Base-by-base conservation (phyloP, 805 yeast species). In the Wickerhamomyces bovis region DNA sequence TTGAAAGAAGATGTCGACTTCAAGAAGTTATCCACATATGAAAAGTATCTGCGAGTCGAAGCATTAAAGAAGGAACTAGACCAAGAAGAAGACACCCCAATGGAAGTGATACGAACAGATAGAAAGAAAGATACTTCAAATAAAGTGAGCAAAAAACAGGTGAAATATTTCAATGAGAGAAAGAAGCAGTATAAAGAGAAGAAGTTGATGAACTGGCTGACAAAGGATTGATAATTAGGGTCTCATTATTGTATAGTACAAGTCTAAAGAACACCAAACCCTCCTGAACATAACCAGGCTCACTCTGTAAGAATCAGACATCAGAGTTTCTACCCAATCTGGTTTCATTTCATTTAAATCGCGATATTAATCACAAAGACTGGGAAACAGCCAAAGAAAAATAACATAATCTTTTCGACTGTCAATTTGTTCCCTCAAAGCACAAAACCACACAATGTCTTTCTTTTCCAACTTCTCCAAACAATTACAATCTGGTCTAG, bases 381-480 rank as follows among this genome's bases (percentile, higher is more conserved):
- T n/a, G n/a, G n/a, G n/a, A n/a, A n/a, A n/a, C n/a, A 4, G 31
- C 2, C 3, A 28, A 28, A 28, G 13, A 28, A 28, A 28, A 28
- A 28, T 28, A 28, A 28, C n/a, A 8, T n/a, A 28, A 12, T 13
- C 6, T 8, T 28, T 7, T 10, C 28, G 8, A 22, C 28, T 25
- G 28, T 9, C 8, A 28, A 13, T n/a, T n/a, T n/a, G n/a, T n/a
- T n/a, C 31, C 11, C 31, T 4, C n/a, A 13, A 3, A 13, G n/a
- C n/a, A 5, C 36, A 33, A 12, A 36, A 19, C 19, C 19, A 3
- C 25, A 42, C 41, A 43, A 58, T 58, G 62, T 60, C 64, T 13
- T 60, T 60, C 45, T 52, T 61, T 55, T 53, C 63, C 53, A 53
- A 63, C 49, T 53, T 68, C 60, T 53, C 63, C 15, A 57, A 60